Evolutionary conservation across 441 rosid genomes (phyloP), one percentile per base, ranked within the genome.

Genomic region (Gossypium gossypioides): DNA sequence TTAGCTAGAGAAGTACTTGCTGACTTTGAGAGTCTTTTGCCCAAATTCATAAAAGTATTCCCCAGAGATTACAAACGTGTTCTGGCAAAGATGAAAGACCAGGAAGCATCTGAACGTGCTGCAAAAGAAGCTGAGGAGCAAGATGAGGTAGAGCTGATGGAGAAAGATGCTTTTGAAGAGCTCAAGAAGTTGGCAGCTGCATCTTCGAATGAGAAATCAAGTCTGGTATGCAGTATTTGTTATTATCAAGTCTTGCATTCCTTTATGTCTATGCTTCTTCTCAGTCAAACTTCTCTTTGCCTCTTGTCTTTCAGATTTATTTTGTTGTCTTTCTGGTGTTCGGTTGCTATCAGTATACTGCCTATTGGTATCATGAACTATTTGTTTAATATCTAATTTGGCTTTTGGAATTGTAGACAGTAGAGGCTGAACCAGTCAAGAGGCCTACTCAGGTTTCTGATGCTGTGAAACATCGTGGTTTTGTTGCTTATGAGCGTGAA

Each of bases 61-160:
- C 99, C 99, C 2, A 84, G 98, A 81, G 98, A 96, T 79, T 96
- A 91, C 88, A 96, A 96, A 73, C 96, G 93, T 60, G 78, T 96
- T 66, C 96, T 96, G 73, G 89, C 92, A 54, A 86, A 78, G 76
- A 86, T 85, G 93, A 96, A 88, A 75, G 81, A 81, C 15, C 87
- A 80, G 74, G 73, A 79, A 61, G 79, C 85, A n/a, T 12, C 21
- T 6, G 85, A 83, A 40, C 69, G 0, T 3, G 83, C 82, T 81
- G 74, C 79, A 63, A 81, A 83, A 57, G 92, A 93, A 72, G 81
- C 78, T 44, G 89, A 83, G 27, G 87, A 85, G 66, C 79, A 74
- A 74, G 92, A 89, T 40, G 94, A 89, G 76, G 84, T 73, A 44
- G 89, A 86, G 71, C 68, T 84, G 15, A 76, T 21, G 72, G 90